Evolutionary conservation across 192 early-diverging fungal species (phyloP), one percentile per base, ranked within the genome.

Genomic region (Rhizophagus sp.): DNA sequence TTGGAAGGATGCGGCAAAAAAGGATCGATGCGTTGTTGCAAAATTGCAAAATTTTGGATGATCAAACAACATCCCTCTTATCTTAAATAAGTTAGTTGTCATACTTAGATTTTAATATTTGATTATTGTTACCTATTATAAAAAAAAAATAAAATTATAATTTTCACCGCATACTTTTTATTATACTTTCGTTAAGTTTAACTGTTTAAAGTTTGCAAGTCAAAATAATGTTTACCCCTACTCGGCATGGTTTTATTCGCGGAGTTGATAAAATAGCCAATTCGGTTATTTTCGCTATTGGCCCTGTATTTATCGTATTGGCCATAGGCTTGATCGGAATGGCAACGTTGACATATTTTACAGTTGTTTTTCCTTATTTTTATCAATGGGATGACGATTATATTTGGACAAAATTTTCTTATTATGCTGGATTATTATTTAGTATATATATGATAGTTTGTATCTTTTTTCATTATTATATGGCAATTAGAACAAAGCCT

Each of bases 1-100:
- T 5, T 95, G 95, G 93, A 93, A 93, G 76, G 97, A 98, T 84
- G 83, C 92, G 65, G 91, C 93, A 0, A 91, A 90, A 3, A 87
- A 83, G 19, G 91, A 92, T 25, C 82, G 95, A 22, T 90, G 88
- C 13, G 88, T 95, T 27, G 79, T 92, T n/a, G 92, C 65, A 13
- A 64, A 57, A 57, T 47, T 10, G 41, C 9, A 44, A 44, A 44
- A 44, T 44, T 44, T 47, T 12, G 44, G 44, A 47, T 47, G 44
- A 47, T 47, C 44, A 12, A 41, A 41, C 7, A 8, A 7, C 39
- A 41, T 9, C 44, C 44, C 44, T 47, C 11, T 47, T 47, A 12
- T 10, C 11, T 47, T 47, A 12, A 47, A 47, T 12, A 12, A 47
- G 44, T 47, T 47, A 47, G 44, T 47, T 47, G 44, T 47, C 11